phyloP scores from a whole-genome alignment of 2,329 filamentous ascomycete species.

The Diaporthe eres region DNA sequence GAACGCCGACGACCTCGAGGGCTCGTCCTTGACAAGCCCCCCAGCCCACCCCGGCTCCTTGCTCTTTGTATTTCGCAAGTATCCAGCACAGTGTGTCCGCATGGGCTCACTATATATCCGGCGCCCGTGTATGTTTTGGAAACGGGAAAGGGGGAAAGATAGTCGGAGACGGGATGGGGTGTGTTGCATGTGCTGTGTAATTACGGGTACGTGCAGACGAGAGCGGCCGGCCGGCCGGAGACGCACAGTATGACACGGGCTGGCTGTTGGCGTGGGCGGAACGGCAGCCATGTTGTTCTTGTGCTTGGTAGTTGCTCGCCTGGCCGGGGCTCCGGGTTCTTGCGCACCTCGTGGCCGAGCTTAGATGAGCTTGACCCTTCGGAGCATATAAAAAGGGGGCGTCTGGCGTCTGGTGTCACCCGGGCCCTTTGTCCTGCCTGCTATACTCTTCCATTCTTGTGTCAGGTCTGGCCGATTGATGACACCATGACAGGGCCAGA shows the following conservation, averaged over 20 bases:
- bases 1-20: not conserved
- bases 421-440: not conserved
- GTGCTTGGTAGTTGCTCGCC: not conserved
- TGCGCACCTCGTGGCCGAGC: not conserved
- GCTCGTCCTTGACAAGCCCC: not conserved
- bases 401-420: not conserved
- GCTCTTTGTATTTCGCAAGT: slow-evolving; percentile 18
- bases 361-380: not conserved
- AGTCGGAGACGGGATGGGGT: not conserved
- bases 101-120: not conserved
- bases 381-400: not conserved
- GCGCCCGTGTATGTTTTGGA: slow-evolving; percentile 13
- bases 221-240: not conserved
- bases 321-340: not conserved
- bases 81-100: slow-evolving; percentile 21
- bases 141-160: not conserved
- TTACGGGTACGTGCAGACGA: slow-evolving; percentile 1
- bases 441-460: not conserved
- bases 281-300: not conserved
- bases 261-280: not conserved
- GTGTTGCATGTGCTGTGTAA: slow-evolving; percentile 23
- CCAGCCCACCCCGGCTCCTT: not conserved
- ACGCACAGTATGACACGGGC: not conserved
- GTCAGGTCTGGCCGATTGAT: not conserved
- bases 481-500: not conserved